phyloP scores from a whole-genome alignment of 2,329 filamentous ascomycete species.

The Paraphoma chrysanthemicola region DNA sequence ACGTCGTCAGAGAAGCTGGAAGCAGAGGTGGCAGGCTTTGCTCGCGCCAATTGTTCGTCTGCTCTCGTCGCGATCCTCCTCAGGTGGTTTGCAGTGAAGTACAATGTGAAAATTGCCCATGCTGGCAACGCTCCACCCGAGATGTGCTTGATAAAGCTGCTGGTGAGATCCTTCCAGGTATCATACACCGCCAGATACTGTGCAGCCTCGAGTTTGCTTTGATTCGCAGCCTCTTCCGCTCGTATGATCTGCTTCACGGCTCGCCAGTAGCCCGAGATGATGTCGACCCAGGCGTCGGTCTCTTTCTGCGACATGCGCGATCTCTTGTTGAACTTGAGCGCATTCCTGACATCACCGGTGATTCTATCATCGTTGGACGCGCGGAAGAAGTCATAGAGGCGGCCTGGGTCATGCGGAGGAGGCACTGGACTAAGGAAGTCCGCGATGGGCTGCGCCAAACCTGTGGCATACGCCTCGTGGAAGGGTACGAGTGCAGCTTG shows the following conservation, averaged over 20 bases:
- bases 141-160: constrained; percentile 80
- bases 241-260: constrained; percentile 76
- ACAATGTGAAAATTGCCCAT: constrained; percentile 93
- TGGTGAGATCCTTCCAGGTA: constrained; percentile 84
- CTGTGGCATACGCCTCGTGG: constrained; percentile 67
- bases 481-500: constrained; percentile 78
- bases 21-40: constrained; percentile 56
- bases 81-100: constrained; percentile 84
- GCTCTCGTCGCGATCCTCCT: constrained; percentile 89
- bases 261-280: constrained; percentile 86
- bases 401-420: constrained; percentile 66
- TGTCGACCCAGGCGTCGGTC: constrained; percentile 81
- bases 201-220: constrained; percentile 53
- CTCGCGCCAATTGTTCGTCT: constrained; percentile 70
- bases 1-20: constrained; percentile 79
- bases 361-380: constrained; percentile 72
- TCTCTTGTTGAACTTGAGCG: constrained; percentile 69
- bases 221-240: constrained; percentile 63
- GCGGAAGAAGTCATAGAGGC: constrained; percentile 73
- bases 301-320: constrained; percentile 70
- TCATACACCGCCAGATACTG: constrained; percentile 87
- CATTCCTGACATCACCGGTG: constrained; percentile 73
- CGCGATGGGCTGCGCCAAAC: constrained; percentile 76
- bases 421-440: constrained; percentile 76
- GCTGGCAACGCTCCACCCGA: constrained; percentile 77